These are phyloP conservation scores for Solanum gandarillasii DNA, from an alignment of 257 asterid species.

Conservation along the genomic window DNA sequence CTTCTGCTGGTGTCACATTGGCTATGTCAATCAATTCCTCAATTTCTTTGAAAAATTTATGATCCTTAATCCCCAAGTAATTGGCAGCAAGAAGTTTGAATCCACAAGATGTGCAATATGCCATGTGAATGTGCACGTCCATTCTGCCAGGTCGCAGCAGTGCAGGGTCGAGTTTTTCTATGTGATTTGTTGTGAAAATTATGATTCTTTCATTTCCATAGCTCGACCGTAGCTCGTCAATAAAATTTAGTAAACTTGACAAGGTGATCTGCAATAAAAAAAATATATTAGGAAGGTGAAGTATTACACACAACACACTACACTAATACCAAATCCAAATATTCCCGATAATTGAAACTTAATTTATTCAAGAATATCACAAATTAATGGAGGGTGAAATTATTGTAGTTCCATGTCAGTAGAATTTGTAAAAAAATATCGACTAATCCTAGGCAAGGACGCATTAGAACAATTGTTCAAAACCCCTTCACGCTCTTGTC, in stretches of 20 bases:
- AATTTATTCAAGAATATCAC: background rate
- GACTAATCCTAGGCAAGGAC: background rate
- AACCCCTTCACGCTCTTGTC: background rate
- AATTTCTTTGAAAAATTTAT: slow-evolving; percentile 3
- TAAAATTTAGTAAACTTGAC: slow-evolving; percentile 13
- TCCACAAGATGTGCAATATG: background rate
- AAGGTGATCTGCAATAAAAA: background rate
- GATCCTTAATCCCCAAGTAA: background rate
- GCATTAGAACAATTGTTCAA: background rate
- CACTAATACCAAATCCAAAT: background rate
- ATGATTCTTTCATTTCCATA: background rate
- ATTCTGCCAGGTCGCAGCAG: slow-evolving; percentile 22
- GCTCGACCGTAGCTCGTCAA: background rate
- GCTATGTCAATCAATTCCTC: slow-evolving; percentile 2
- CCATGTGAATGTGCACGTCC: slow-evolving; percentile 11
- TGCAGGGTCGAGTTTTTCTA: slow-evolving; percentile 26
- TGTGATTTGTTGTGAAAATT: slow-evolving; percentile 14
- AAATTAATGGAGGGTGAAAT: background rate
- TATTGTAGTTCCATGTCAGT: background rate
- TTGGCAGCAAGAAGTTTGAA: background rate
- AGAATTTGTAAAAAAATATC: background rate
- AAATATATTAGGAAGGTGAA: background rate
- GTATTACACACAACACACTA: background rate
- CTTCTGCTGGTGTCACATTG: slow-evolving; percentile 8
- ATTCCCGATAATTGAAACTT: background rate